Evolutionary conservation across 768 basidiomycete species (phyloP), one percentile per base, ranked within the genome.

Genomic region (Phanerodontia chrysosporium): DNA sequence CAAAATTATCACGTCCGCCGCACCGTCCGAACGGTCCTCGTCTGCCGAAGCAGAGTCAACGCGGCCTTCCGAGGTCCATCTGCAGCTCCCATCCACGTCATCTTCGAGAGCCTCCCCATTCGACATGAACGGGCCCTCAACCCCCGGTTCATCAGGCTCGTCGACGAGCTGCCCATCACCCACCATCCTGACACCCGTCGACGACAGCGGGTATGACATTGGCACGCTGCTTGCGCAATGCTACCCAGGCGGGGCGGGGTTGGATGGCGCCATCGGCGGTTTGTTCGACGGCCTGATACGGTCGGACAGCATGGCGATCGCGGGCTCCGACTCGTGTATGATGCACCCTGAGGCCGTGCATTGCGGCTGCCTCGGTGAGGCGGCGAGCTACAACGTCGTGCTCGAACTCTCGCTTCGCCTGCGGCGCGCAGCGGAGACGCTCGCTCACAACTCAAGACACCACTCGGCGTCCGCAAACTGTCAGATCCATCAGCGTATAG

Each of bases 401-500:
- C 76, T 87, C 12, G 85, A 89, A 64, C 73, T 89, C n/a, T 87
- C 85, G 1, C 72, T 86, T 29, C 76, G 83, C 52, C 76, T 89
- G 22, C 78, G 85, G 24, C 83, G 79, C 64, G 84, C 83, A 12
- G 78, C 81, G 12, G 77, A 83, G 54, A 72, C 80, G 39, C 78
- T 88, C 42, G 73, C 77, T 12, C 80, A 75, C 42, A 80, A 80
- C 16, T 65, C 78, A 21, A 71, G 70, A 36, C 80, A 81, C 53
- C 62, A 70, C 51, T 67, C 65, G 18, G 64, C 64, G 9, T 42
- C 52, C 22, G 61, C 63, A 16, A 52, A 62, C 10, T 80, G 79
- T 61, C 62, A 65, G 44, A 70, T 80, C 28, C 72, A 73, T 52
- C 80, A 80, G 59, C 75, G 76, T 45, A 77, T 85, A 55, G 63